Evolutionary conservation across 1,284 basidiomycete genomes (phyloP).

Genomic region (Puccinia coronata): DNA sequence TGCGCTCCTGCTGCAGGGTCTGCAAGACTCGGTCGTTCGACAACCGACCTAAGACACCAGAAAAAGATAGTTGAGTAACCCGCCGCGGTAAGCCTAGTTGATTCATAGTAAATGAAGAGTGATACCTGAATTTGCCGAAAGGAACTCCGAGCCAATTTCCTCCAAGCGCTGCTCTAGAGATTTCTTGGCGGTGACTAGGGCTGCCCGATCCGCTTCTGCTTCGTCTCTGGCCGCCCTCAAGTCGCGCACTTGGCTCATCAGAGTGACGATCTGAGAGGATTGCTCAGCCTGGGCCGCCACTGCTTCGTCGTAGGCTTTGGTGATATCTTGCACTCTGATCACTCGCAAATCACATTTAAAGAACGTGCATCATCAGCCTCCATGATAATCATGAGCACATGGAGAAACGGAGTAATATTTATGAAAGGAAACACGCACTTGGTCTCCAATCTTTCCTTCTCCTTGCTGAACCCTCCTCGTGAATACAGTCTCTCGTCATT

Average conservation of each 20-base stretch:
- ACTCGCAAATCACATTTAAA: background rate
- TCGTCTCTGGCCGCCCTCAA: slow-evolving; percentile 77
- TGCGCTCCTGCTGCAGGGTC: slow-evolving; percentile 72
- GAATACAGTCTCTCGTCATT: slow-evolving; percentile 77
- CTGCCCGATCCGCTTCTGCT: slow-evolving; percentile 74
- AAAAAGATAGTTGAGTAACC: background rate
- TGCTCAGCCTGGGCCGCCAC: slow-evolving; percentile 72
- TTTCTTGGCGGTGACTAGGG: slow-evolving; percentile 78
- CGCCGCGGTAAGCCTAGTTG: background rate
- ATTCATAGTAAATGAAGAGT: background rate
- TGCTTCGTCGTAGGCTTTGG: slow-evolving; percentile 75
- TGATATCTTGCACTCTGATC: slow-evolving; percentile 67
- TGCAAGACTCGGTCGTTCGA: slow-evolving; percentile 74
- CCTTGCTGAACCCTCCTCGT: slow-evolving; percentile 77
- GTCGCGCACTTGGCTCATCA: slow-evolving; percentile 82
- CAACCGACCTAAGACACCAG: slow-evolving; percentile 56
- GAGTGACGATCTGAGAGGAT: slow-evolving; percentile 75
- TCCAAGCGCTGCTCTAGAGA: slow-evolving; percentile 76
- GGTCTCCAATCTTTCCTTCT: slow-evolving; percentile 77
- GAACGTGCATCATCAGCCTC: background rate
- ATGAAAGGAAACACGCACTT: slow-evolving; percentile 72
- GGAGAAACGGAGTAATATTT: slow-evolving; percentile 73
- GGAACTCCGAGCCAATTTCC: slow-evolving; percentile 72
- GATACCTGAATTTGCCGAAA: slow-evolving; percentile 67
- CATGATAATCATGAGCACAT: slow-evolving; percentile 61